Evolutionary conservation across 202 grass and related monocot genomes (phyloP).

Genomic region (Bolboschoenoplectus hybrid): DNA sequence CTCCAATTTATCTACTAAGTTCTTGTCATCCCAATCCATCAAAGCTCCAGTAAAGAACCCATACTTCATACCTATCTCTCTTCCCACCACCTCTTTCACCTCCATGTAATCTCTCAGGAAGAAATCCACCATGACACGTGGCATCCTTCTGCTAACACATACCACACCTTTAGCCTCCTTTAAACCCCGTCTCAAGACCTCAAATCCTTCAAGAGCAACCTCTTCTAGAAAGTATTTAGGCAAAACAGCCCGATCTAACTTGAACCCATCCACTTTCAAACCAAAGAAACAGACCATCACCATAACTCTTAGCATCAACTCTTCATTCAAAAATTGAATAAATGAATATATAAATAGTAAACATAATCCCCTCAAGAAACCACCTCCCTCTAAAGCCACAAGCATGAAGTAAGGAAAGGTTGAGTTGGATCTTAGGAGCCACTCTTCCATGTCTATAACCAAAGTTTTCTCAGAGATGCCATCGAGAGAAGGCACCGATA

Average conservation of each 20-base stretch:
- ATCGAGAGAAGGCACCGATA: conserved; percentile 34
- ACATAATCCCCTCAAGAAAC: conserved; percentile 53
- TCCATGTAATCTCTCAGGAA: conserved; percentile 65
- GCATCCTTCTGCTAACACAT: conserved; percentile 56
- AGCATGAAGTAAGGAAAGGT: conserved; percentile 86
- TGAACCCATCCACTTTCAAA: conserved; percentile 52
- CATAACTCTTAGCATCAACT: conserved; percentile 47
- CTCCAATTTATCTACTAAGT: conserved; percentile 25
- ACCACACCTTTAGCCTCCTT: conserved; percentile 49
- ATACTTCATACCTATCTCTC: conserved; percentile 50
- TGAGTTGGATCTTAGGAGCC: conserved; percentile 52
- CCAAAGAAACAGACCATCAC: conserved; percentile 62
- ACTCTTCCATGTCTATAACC: conserved; percentile 61
- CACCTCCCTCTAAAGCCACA: conserved; percentile 70
- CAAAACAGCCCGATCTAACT: conserved; percentile 55
- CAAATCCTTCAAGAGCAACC: conserved; percentile 54
- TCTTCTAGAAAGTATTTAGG: conserved; percentile 69
- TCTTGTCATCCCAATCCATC: conserved; percentile 26
- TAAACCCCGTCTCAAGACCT: conserved; percentile 47
- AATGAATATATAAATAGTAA: conserved; percentile 56
- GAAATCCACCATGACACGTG: conserved; percentile 71
- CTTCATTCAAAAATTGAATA: conserved; percentile 42
- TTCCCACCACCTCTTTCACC: conserved; percentile 63
- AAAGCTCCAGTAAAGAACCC: conserved; percentile 51
- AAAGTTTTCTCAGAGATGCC: conserved; percentile 39